Conservation (phyloP, 108 stramenopile genomes). For the Pseudonitzschia delicatissima region DNA sequence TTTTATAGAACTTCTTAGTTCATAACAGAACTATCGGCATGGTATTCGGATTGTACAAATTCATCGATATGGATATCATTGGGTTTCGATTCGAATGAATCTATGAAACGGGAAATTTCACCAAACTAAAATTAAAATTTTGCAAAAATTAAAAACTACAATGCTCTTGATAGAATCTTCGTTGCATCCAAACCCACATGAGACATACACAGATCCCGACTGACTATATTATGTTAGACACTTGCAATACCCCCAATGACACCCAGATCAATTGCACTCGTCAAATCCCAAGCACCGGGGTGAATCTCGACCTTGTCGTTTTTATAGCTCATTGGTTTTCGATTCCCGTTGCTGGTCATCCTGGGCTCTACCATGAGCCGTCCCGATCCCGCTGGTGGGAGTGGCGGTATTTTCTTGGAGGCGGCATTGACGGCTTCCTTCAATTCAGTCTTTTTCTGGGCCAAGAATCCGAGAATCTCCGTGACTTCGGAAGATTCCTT, state of each 20-base stretch:
- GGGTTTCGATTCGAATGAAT: too few species aligned
- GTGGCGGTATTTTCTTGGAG: conserved; percentile 26
- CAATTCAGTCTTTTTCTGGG: conserved; percentile 17
- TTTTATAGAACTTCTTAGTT: conserved; percentile 35
- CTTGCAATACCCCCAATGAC: conserved; percentile 1
- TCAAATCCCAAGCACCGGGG: conserved; percentile 17
- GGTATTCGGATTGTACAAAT: too few species aligned
- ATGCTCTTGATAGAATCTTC: too few species aligned
- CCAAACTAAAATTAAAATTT: too few species aligned
- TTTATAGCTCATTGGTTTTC: not conserved
- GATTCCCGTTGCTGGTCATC: not conserved
- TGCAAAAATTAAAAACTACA: too few species aligned
- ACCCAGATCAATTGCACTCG: conserved; percentile 30
- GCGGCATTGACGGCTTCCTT: conserved; percentile 18
- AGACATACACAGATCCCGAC: too few species aligned
- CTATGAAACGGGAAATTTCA: too few species aligned
- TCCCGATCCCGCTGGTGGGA: conserved; percentile 8
- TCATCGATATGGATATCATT: too few species aligned
- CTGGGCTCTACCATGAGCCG: not conserved
- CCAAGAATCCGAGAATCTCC: conserved; percentile 27
- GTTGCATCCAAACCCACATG: too few species aligned
- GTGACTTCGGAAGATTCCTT: conserved; percentile 28
- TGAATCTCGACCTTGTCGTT: not conserved
- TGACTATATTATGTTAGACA: too few species aligned
- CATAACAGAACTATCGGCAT: not conserved